A percentile compares a stretch with the other conserved stretches of the same genome.
These are phyloP conservation scores for Chlorella ohadii DNA, from an alignment of 139 green algal genomes.

Conservation along the genomic window DNA sequence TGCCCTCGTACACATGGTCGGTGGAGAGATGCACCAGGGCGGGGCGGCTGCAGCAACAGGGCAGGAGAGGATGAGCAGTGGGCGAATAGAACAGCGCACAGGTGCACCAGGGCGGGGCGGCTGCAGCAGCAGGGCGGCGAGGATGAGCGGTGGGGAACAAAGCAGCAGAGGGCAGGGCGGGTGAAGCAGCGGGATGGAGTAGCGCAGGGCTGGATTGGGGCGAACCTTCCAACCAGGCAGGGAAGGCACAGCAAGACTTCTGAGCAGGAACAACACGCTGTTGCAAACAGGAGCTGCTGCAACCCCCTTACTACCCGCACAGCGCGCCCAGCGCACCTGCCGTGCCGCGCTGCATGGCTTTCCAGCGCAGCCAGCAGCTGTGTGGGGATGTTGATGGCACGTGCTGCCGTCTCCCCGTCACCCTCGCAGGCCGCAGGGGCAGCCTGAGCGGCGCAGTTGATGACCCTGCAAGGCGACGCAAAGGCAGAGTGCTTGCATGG, in stretches of 20 bases:
- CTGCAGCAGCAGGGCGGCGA: neutral
- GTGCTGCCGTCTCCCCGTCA: constrained; percentile 50
- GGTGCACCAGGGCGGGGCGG: constrained; percentile 68
- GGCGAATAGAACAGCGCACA: too few relatives aligned
- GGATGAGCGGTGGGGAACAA: neutral
- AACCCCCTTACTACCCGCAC: too few relatives aligned
- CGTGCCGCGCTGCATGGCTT: neutral
- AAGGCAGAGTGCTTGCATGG: too few relatives aligned
- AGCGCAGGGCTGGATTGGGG: neutral
- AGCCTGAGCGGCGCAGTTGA: constrained; percentile 79
- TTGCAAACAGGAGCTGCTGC: too few relatives aligned
- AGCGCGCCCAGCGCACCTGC: neutral
- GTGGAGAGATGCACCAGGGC: constrained; percentile 83
- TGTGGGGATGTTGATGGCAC: constrained; percentile 63
- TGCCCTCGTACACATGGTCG: constrained; percentile 80
- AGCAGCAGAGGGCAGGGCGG: too few relatives aligned
- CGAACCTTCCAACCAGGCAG: too few relatives aligned
- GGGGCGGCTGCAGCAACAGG: constrained; percentile 15
- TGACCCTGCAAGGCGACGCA: constrained; percentile 45
- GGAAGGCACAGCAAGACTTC: too few relatives aligned
- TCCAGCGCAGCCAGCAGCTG: constrained; percentile 53
- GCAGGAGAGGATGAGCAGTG: neutral
- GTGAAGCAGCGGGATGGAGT: neutral
- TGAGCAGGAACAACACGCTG: too few relatives aligned
- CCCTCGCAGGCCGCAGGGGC: constrained; percentile 66